Base-by-base conservation (phyloP, 805 yeast genomes). In the Vanderwaltozyma verrucispora region DNA sequence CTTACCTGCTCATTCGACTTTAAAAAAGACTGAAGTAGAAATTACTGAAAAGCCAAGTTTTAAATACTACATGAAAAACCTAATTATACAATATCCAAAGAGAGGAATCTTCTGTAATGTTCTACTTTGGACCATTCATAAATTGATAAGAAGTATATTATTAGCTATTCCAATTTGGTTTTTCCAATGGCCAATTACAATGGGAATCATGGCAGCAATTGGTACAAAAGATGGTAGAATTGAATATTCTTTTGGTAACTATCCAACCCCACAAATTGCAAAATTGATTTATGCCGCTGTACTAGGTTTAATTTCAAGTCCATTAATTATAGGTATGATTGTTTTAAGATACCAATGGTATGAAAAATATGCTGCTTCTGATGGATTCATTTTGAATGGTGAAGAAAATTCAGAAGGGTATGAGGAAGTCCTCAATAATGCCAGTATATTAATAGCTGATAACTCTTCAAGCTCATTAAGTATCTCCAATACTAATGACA, bases 151-250 rank as follows among this genome's bases (percentile, higher is more conserved):
- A 14, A 40, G 42, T 13, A 25, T 49, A 33, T 32, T 44, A 10
- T 28, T 42, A 2, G 52, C 48, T 5, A 37, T 40, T 3, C 31
- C 39, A 25, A 33, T 47, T 6, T 51, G 50, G 39, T 23, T 46
- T 9, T 33, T 45, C 11, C 42, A 45, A 15, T 51, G 56, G 56
- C 56, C 56, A 4, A 38, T 47, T 1, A 42, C 53, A 5, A 47
- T 51, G 52, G 56, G 56, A 13, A 41, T 51, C n/a, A 21, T 50
- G 39, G 50, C 50, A 1, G 50, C 50, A 9, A 41, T 41, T 14
- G 53, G 54, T 15, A 42, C 44, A 1, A 33, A 28, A 16, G 32
- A 38, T 11, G 46, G 47, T 14, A 32, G 44, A 13, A 36, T 47
- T 29, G 56, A 51, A 13, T 48, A 42, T 34, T 34, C 37, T 13